Evolutionary conservation across 2,329 filamentous ascomycete genomes (phyloP).

Genomic region (Penicillium sp.): DNA sequence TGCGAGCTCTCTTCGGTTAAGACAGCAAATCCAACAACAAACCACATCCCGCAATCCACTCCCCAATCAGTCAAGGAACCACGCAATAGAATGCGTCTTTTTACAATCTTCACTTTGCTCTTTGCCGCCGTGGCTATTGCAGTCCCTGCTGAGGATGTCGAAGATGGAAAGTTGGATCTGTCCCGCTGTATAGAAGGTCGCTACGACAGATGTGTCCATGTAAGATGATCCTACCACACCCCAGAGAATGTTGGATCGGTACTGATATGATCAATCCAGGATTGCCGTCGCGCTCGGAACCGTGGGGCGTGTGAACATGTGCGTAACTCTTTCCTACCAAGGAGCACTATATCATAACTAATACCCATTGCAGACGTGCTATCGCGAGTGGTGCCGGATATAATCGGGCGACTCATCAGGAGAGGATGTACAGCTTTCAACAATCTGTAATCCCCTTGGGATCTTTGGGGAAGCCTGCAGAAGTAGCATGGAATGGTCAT

Average conservation of each 20-base stretch:
- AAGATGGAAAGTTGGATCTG: neutral
- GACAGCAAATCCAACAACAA: neutral
- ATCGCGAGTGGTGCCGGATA: neutral
- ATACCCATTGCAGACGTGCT: neutral
- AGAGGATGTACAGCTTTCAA: constrained; percentile 1
- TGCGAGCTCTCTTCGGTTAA: neutral
- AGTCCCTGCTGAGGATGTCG: neutral
- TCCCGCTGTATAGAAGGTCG: neutral
- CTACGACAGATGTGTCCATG: constrained; percentile 5
- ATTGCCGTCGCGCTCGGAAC: neutral
- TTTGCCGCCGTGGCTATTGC: constrained; percentile 9
- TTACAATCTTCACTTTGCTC: constrained; percentile 1
- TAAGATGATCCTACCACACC: neutral
- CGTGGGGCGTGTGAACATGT: neutral
- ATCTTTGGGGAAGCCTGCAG: neutral
- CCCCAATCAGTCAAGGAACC: neutral
- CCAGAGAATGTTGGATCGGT: neutral
- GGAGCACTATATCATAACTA: neutral
- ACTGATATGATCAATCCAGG: neutral
- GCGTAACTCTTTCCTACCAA: neutral
- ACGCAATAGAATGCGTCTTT: constrained; percentile 5
- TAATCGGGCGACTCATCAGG: neutral
- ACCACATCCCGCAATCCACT: neutral
- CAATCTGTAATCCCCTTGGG: neutral
- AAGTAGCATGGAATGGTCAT: neutral